These are phyloP conservation scores for Hsuehochloa calcarea DNA, from an alignment of 176 grass and related monocot genomes.

Conservation along the genomic window DNA sequence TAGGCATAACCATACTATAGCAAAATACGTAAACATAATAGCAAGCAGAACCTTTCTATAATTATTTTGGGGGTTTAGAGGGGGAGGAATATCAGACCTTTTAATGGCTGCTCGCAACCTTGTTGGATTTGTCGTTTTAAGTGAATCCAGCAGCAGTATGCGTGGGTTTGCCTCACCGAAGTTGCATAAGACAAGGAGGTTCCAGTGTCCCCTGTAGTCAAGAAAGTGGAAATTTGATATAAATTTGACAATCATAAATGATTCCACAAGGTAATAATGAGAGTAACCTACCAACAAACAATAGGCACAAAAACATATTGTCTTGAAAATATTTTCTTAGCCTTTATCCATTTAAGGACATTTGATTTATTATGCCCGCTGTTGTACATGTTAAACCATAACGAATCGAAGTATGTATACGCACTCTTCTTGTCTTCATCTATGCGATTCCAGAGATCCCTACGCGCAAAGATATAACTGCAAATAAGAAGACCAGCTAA, in stretches of 20 bases:
- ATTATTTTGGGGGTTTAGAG: background rate
- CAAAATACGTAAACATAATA: background rate
- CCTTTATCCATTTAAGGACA: conserved; percentile 84
- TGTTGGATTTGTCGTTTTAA: conserved; percentile 51
- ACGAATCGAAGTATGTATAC: conserved; percentile 78
- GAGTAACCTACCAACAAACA: conserved; percentile 64
- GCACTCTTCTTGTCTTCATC: conserved; percentile 70
- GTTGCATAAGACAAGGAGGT: conserved; percentile 88
- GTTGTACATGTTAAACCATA: conserved; percentile 89
- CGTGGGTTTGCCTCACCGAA: conserved; percentile 64
- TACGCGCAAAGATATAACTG: conserved; percentile 31
- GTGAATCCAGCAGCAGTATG: conserved; percentile 93
- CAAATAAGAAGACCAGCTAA: conserved; percentile 27
- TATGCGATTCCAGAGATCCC: conserved; percentile 70
- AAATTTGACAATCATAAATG: background rate
- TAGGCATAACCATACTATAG: background rate
- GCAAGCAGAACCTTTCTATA: background rate
- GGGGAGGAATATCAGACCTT: conserved; percentile 38
- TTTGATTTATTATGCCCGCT: conserved; percentile 41
- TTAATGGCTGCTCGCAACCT: conserved; percentile 60
- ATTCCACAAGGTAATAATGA: conserved; percentile 11
- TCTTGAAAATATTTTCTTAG: conserved; percentile 74
- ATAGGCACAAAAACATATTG: conserved; percentile 88
- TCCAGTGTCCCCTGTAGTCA: conserved; percentile 81
- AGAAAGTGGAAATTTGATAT: background rate